phyloP scores from a whole-genome alignment of 768 basidiomycete genomes.

The Xanthoconium purpureum region DNA sequence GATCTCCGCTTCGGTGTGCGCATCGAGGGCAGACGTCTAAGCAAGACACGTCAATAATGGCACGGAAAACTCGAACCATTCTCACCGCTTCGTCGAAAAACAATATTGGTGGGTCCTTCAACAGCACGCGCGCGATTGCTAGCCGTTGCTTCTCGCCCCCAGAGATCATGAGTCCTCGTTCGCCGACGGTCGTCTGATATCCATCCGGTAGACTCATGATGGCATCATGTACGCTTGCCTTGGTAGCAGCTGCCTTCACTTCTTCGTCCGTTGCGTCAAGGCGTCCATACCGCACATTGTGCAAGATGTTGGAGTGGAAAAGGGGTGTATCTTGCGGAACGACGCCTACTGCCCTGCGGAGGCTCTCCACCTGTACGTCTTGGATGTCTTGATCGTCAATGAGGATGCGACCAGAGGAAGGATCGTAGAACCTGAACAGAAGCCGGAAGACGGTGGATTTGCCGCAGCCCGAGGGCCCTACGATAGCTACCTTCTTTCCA shows the following conservation, averaged over 20 bases:
- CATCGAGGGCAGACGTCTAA: constrained; percentile 93
- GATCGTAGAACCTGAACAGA: constrained; percentile 92
- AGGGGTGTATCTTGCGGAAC: constrained; percentile 98
- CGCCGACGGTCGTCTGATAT: constrained; percentile 90
- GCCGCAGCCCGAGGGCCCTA: constrained; percentile 95
- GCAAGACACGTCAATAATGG: not conserved
- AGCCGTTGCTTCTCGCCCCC: constrained; percentile 98
- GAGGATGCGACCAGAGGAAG: constrained; percentile 71
- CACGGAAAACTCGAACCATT: constrained; percentile 8
- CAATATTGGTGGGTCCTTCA: constrained; percentile 93
- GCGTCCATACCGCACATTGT: constrained; percentile 92
- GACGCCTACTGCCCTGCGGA: constrained; percentile 80
- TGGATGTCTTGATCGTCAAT: constrained; percentile 87
- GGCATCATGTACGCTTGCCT: constrained; percentile 85
- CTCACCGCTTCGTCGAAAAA: constrained; percentile 98
- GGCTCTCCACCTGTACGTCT: constrained; percentile 63
- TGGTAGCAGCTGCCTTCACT: constrained; percentile 76
- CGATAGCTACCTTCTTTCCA: constrained; percentile 95
- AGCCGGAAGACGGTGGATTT: constrained; percentile 97
- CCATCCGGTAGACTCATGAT: constrained; percentile 79
- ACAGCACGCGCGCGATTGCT: constrained; percentile 86
- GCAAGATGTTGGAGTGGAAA: constrained; percentile 93
- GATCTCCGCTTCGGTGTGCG: constrained; percentile 90
- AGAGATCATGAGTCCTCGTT: constrained; percentile 96
- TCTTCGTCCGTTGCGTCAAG: constrained; percentile 87